Conservation (phyloP, 305 asterid genomes). For the Fraxinus baroniana region DNA sequence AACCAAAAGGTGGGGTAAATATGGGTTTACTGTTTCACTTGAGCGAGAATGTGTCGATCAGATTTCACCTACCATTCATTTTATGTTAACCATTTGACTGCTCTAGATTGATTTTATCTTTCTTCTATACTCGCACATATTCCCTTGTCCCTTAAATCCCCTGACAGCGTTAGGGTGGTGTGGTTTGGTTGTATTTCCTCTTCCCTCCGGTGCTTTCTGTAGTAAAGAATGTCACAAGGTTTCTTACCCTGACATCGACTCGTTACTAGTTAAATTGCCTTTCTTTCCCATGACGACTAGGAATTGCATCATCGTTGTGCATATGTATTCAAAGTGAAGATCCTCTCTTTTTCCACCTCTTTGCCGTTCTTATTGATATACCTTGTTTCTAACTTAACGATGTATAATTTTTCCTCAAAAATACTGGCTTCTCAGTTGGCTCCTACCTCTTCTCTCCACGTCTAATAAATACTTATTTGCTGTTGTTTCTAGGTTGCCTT, state of each 20-base stretch:
- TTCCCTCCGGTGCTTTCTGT: not conserved
- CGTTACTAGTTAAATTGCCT: not conserved
- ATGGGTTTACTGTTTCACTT: not conserved
- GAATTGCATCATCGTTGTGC: not conserved
- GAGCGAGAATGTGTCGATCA: not conserved
- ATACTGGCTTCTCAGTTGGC: not conserved
- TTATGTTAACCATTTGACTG: not conserved
- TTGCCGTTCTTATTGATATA: not conserved
- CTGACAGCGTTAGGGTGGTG: not conserved
- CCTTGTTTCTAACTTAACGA: slow-evolving; percentile 6
- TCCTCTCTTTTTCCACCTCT: slow-evolving; percentile 6
- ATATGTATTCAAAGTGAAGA: slow-evolving; percentile 5
- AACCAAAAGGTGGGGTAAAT: not conserved
- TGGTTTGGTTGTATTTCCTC: slow-evolving; percentile 4
- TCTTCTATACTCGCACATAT: not conserved
- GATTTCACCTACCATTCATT: not conserved
- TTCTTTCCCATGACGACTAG: too few relatives aligned
- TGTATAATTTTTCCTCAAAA: slow-evolving; percentile 9
- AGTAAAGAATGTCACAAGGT: slow-evolving; percentile 3
- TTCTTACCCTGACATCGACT: slow-evolving; percentile 2
- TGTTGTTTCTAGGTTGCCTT: slow-evolving; percentile 71
- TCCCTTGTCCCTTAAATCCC: slow-evolving; percentile 12
- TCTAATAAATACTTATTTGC: slow-evolving; percentile 20
- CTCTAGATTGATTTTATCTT: not conserved
- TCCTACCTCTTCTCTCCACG: not conserved